Evolutionary conservation across 2,329 filamentous ascomycete genomes (phyloP).

Genomic region (Aspergillus niger): DNA sequence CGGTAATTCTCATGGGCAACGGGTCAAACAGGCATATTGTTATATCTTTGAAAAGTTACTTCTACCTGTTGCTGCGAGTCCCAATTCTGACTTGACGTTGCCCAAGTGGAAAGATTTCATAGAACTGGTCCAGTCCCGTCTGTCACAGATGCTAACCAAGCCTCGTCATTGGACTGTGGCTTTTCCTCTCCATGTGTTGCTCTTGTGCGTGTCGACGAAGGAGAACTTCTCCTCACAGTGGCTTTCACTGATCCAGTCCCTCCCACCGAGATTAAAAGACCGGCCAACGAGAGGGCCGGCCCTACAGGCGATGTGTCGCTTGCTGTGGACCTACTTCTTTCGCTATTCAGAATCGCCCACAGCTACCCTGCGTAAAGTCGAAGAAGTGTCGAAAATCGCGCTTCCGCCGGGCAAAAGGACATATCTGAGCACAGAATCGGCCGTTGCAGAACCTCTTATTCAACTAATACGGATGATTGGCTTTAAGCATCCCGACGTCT

Average conservation of each 20-base stretch:
- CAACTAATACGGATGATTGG: conserved; percentile 94
- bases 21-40: conserved; percentile 92
- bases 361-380: conserved; percentile 73
- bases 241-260: conserved; percentile 74
- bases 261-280: conserved; percentile 84
- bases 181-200: conserved; percentile 82
- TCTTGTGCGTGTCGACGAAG: conserved; percentile 83
- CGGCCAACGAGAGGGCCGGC: conserved; percentile 74
- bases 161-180: conserved; percentile 88
- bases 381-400: conserved; percentile 84
- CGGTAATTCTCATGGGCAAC: conserved; percentile 79
- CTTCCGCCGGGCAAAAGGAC: conserved; percentile 78
- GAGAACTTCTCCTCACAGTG: conserved; percentile 85
- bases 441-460: conserved; percentile 86
- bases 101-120: conserved; percentile 87
- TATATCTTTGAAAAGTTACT: conserved; percentile 85
- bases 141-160: conserved; percentile 84
- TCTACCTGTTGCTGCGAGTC: conserved; percentile 80
- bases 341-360: conserved; percentile 72
- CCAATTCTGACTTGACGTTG: conserved; percentile 73
- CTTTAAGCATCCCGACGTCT: conserved; percentile 89
- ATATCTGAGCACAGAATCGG: conserved; percentile 77
- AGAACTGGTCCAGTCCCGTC: conserved; percentile 72
- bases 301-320: conserved; percentile 82
- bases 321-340: conserved; percentile 94